These are phyloP conservation scores for Phytophthora foliorum DNA, from an alignment of 352 stramenopile genomes.

Conservation along the genomic window DNA sequence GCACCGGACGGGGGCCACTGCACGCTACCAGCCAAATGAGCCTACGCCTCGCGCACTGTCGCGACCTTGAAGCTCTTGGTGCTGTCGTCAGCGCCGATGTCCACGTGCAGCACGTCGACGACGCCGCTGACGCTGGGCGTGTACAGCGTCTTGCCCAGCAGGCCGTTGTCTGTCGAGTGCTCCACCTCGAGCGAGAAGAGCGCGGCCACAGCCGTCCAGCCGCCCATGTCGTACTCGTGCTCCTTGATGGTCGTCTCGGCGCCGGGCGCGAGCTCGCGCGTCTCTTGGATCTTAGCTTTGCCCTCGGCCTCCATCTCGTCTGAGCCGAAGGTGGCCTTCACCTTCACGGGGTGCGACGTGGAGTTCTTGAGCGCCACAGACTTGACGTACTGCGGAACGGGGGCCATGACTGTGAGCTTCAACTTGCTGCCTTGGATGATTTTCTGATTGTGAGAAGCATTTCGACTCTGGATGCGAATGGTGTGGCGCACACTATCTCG, in stretches of 20 bases:
- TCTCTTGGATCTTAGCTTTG: conserved; percentile 74
- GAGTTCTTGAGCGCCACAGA: conserved; percentile 79
- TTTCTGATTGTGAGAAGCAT: conserved; percentile 23
- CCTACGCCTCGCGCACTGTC: conserved; percentile 49
- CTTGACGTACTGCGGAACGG: conserved; percentile 77
- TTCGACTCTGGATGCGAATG: conserved; percentile 18
- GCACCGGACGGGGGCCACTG: background rate
- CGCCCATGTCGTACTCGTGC: conserved; percentile 85
- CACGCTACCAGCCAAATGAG: background rate
- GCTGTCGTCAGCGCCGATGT: conserved; percentile 53
- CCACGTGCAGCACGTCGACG: conserved; percentile 70
- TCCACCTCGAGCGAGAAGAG: conserved; percentile 71
- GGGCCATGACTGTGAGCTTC: conserved; percentile 48
- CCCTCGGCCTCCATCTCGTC: conserved; percentile 72
- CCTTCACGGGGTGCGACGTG: conserved; percentile 58
- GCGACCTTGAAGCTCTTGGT: conserved; percentile 56
- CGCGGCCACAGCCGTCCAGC: conserved; percentile 71
- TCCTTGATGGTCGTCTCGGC: conserved; percentile 54
- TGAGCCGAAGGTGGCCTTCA: conserved; percentile 77
- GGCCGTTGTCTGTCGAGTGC: conserved; percentile 31
- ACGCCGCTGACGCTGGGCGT: conserved; percentile 63
- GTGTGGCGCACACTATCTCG: conserved; percentile 28
- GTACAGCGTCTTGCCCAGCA: conserved; percentile 56
- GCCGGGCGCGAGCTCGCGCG: conserved; percentile 53
- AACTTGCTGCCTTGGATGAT: conserved; percentile 28